phyloP scores from a whole-genome alignment of 73 alveolate genomes.

The Tetrahymena malaccensis region DNA sequence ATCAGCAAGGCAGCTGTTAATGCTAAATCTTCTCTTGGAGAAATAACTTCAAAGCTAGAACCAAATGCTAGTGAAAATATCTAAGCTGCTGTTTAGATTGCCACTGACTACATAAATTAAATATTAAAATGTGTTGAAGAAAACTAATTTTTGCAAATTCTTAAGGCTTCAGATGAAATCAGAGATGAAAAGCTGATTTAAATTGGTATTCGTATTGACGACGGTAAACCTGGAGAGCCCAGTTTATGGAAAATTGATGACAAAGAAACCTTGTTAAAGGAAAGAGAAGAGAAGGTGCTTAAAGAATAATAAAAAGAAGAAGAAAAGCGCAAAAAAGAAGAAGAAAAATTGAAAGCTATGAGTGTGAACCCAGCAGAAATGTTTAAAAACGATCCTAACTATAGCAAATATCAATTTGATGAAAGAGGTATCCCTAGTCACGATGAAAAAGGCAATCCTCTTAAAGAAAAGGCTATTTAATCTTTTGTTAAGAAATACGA shows the following conservation, averaged over 20 bases:
- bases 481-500: not conserved
- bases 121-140: conserved; percentile 60
- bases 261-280: conserved; percentile 73
- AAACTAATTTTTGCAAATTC: conserved; percentile 52
- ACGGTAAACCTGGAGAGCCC: conserved; percentile 57
- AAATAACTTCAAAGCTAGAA: conserved; percentile 27
- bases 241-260: conserved; percentile 91
- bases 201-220: conserved; percentile 90
- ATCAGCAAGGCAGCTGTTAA: conserved; percentile 16
- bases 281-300: conserved; percentile 62
- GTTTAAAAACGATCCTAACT: conserved; percentile 55
- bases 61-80: conserved; percentile 46
- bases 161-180: conserved; percentile 69
- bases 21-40: conserved; percentile 20
- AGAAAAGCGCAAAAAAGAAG: conserved; percentile 46
- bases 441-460: conserved; percentile 63
- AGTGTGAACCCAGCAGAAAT: conserved; percentile 76
- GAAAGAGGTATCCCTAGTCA: conserved; percentile 92
- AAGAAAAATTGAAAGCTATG: conserved; percentile 60
- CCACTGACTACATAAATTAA: conserved; percentile 67
- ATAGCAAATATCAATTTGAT: conserved; percentile 79
- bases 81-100: conserved; percentile 61
- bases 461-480: not conserved
- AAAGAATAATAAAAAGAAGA: conserved; percentile 72
- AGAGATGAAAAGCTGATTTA: conserved; percentile 87